phyloP scores from a whole-genome alignment of 2,329 filamentous ascomycete genomes.

The Cordyceps militaris region DNA sequence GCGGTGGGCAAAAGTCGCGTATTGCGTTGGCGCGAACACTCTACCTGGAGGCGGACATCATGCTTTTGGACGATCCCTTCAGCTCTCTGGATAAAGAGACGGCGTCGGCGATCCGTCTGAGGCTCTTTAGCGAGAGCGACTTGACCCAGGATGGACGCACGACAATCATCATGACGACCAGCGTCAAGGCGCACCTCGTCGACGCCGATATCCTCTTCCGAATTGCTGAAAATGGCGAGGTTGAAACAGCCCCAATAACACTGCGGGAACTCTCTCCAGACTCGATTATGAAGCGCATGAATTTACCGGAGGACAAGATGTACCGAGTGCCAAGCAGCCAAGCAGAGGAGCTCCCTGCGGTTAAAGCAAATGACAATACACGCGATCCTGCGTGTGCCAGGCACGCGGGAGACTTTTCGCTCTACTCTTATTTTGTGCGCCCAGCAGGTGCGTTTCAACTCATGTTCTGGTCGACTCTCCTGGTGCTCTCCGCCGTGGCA shows the following conservation, averaged over 20 bases:
- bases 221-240: not conserved
- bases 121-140: constrained; percentile 14
- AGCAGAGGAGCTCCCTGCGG: not conserved
- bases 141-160: constrained; percentile 13
- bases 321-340: not conserved
- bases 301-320: not conserved
- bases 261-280: not conserved
- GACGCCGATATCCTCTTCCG: not conserved
- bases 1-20: constrained; percentile 19
- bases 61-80: constrained; percentile 67
- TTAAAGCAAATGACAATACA: not conserved
- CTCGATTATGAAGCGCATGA: not conserved
- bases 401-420: not conserved
- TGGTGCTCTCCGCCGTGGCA: not conserved
- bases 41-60: constrained; percentile 82
- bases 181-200: not conserved
- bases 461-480: not conserved
- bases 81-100: constrained; percentile 9
- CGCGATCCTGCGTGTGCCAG: not conserved
- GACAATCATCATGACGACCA: constrained; percentile 13
- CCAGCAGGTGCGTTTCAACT: not conserved
- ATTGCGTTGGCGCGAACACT: constrained; percentile 70
- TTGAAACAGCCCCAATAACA: not conserved
- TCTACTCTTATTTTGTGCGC: not conserved
- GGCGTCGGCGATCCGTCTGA: constrained; percentile 4